These are phyloP conservation scores for Russula foetens DNA, from an alignment of 768 basidiomycete genomes.

Conservation along the genomic window DNA sequence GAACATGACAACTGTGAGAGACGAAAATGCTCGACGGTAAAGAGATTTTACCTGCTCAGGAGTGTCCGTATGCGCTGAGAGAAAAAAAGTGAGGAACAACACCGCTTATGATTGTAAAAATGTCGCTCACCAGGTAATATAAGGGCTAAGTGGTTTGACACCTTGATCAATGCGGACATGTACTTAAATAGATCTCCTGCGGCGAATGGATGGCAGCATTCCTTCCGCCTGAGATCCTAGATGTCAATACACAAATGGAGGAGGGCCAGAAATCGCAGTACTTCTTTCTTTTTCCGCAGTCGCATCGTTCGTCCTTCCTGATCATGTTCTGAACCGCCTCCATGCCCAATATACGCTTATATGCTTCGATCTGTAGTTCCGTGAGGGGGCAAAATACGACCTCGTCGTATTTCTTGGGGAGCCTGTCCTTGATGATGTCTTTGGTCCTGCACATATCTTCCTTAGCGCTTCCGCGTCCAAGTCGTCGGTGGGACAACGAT, in stretches of 20 bases:
- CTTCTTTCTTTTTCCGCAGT: conserved; percentile 58
- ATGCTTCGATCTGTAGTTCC: conserved; percentile 56
- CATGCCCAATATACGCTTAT: conserved; percentile 60
- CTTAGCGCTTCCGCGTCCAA: not conserved
- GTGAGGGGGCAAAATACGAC: conserved; percentile 93
- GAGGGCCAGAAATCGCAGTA: conserved; percentile 25
- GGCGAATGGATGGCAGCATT: conserved; percentile 44
- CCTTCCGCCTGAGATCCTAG: conserved; percentile 41
- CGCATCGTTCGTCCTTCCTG: conserved; percentile 60
- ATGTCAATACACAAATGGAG: conserved; percentile 19
- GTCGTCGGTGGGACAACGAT: not conserved
- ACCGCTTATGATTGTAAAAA: not conserved
- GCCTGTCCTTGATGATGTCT: conserved; percentile 65
- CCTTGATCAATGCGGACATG: conserved; percentile 75
- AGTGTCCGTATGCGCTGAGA: conserved; percentile 56
- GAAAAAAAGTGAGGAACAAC: not conserved
- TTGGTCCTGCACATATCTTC: conserved; percentile 47
- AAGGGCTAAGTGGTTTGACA: conserved; percentile 82
- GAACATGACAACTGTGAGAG: not conserved
- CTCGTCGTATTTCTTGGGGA: conserved; percentile 83
- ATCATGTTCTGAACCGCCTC: conserved; percentile 64
- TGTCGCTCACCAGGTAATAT: conserved; percentile 68
- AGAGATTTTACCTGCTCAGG: conserved; percentile 48
- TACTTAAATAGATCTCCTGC: conserved; percentile 59
- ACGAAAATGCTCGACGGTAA: not conserved